Conservation (phyloP, 306 rosid species). For the Chamaecrista fasciculata region DNA sequence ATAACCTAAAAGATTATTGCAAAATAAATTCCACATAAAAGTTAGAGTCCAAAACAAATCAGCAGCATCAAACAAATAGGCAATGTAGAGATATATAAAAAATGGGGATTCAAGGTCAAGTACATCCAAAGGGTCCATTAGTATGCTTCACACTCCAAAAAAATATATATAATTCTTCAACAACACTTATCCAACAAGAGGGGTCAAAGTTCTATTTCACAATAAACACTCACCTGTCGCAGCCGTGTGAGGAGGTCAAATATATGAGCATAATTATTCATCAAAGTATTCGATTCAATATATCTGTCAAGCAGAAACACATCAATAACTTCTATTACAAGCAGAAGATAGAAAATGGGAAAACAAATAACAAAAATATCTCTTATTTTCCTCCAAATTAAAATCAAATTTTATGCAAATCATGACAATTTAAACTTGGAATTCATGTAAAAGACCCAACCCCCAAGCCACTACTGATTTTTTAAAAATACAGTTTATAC, state of each 20-base stretch:
- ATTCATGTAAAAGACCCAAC: background rate
- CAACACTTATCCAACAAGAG: background rate
- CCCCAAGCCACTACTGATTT: constrained; percentile 3
- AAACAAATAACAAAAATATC: background rate
- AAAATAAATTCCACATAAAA: background rate
- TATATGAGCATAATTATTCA: constrained; percentile 85
- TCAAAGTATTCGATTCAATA: constrained; percentile 59
- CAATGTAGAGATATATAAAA: background rate
- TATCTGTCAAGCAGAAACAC: constrained; percentile 53
- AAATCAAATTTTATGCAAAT: background rate
- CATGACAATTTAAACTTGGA: background rate
- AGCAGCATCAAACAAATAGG: background rate
- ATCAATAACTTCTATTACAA: constrained; percentile 7
- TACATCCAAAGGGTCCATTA: background rate
- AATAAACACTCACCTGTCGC: constrained; percentile 66
- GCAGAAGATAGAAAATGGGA: background rate
- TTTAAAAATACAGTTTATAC: too few relatives aligned
- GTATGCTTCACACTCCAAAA: background rate
- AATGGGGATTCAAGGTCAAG: background rate
- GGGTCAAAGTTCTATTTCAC: background rate
- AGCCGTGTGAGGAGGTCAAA: constrained; percentile 91
- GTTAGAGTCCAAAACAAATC: background rate
- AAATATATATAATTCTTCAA: constrained; percentile 1
- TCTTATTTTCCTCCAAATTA: background rate
- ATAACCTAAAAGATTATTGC: too few relatives aligned